These are phyloP conservation scores for Epichloe brachyelytri DNA, from an alignment of 2,329 filamentous ascomycete genomes.

Conservation along the genomic window DNA sequence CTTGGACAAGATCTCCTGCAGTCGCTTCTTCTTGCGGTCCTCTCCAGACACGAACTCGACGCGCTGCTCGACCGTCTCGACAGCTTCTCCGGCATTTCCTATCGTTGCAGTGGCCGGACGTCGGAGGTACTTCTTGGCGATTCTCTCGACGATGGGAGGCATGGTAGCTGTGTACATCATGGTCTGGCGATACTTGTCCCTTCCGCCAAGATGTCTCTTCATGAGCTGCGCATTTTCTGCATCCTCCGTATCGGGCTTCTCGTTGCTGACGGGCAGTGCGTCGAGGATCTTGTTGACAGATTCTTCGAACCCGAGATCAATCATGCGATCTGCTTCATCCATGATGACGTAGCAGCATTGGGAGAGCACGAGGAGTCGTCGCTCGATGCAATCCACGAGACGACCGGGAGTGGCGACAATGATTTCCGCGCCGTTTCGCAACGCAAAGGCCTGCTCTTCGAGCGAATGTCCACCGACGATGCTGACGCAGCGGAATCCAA, in stretches of 20 bases:
- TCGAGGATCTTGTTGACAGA: slow-evolving; percentile 96
- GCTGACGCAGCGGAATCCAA: slow-evolving; percentile 90
- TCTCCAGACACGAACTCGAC: slow-evolving; percentile 86
- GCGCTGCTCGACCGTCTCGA: slow-evolving; percentile 94
- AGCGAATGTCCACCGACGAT: slow-evolving; percentile 95
- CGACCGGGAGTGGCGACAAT: slow-evolving; percentile 97
- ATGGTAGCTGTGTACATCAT: slow-evolving; percentile 99
- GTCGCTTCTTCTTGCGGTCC: slow-evolving; percentile 90
- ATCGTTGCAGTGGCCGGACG: slow-evolving; percentile 90
- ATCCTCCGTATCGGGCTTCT: slow-evolving; percentile 88
- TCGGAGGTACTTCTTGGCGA: slow-evolving; percentile 92
- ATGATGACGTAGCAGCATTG: slow-evolving; percentile 98
- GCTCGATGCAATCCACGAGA: slow-evolving; percentile 92
- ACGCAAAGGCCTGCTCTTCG: slow-evolving; percentile 82
- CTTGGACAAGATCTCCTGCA: slow-evolving; percentile 77
- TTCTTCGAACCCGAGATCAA: slow-evolving; percentile 95
- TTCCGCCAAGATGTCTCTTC: slow-evolving; percentile 61
- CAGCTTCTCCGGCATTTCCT: slow-evolving; percentile 86
- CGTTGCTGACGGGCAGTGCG: slow-evolving; percentile 80
- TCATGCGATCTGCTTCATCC: slow-evolving; percentile 99
- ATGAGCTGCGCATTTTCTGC: slow-evolving; percentile 81
- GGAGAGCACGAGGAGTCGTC: slow-evolving; percentile 78
- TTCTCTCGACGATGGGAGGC: slow-evolving; percentile 82
- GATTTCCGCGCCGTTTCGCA: slow-evolving; percentile 89
- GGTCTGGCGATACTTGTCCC: slow-evolving; percentile 81